Base-by-base conservation (phyloP, 768 basidiomycete genomes). In the Rhodotorula sphaerocarpa region DNA sequence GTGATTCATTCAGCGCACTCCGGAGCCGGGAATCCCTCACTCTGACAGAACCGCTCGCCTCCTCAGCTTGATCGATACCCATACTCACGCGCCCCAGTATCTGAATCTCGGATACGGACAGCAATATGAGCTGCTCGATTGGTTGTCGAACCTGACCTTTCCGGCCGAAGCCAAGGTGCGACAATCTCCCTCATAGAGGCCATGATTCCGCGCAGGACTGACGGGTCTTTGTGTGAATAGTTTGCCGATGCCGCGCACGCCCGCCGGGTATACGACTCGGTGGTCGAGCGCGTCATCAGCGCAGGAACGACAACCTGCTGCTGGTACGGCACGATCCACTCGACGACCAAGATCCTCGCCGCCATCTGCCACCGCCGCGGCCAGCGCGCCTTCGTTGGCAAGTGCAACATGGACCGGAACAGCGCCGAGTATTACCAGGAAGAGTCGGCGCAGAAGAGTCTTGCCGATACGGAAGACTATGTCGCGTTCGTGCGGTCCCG, bases 331-430 rank as follows among this genome's bases (percentile, higher is more conserved):
- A 86, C 84, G 3, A 75, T 91, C 20, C 90, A 97, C 74, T 77
- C 85, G 30, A 81, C 85, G 0, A 90, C 89, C 12, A 88, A 86
- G 76, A 76, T 82, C 41, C 82, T 97, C 9, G 91, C 88, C 3
- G 83, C 89, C 45, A 81, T 87, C 39, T 81, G 86, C 15, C 80
- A 83, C 67, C 73, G 71, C n/a, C 75, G 76, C 70, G 87, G 87
- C 81, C 61, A 70, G 79, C 67, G 72, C 7, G 67, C 62, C 21
- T 69, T 70, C 41, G 71, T 72, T 15, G 73, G 88, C 82, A 88
- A 89, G 84, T 90, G 88, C 75, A 89, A 88, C 76, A 90, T 91
- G 89, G 83, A 95, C 77, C 79, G 83, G 23, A 79, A 88, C 70
- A 79, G 77, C 90, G 91, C 76, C 72, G 84, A 66, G 86, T 91